Base-by-base conservation (phyloP, 768 basidiomycete species). In the Polyporus arcularius region DNA sequence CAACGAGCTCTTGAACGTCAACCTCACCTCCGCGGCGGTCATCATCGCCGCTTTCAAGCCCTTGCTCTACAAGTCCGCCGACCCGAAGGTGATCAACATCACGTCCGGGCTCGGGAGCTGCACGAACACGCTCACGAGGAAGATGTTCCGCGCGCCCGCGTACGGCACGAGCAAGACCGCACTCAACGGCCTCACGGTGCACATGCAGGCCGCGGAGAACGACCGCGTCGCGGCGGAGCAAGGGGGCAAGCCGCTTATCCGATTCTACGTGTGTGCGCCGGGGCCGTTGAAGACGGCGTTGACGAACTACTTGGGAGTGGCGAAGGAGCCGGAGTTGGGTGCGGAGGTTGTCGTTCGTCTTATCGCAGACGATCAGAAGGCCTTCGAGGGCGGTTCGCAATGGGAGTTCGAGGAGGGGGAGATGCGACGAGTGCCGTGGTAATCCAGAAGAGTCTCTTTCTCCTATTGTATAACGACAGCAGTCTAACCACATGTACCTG, bases 161-260 rank as follows among this genome's bases (percentile, higher is more conserved):
- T 53, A 53, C 39, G 52, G 52, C 1, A 18, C 52, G 39, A 53
- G 52, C 52, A 53, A 53, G 52, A 26, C 40, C 52, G 52, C 38
- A 7, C 32, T 53, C 4, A 53, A 53, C 51, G 52, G 52, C 32
- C 35, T 53, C 32, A 53, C 32, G 14, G 38, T 53, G 38, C 52
- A 53, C 52, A 53, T 53, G 52, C 52, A 53, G 52, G 52, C 40
- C 38, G 21, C 16, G 38, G 52, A 53, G 52, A 53, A 53, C 52
- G 52, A 53, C 38, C 52, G 52, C 18, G 26, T 41, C 16, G 38
- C 31, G 52, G 52, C 52, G 16, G 52, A 53, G 39, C 12, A 28
- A n/a, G 38, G 18, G 14, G 7, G 39, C 1, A n/a, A 40, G 52
- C 35, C 52, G 39, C 38, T 4, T 16, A 38, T 53, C 21, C 52